Base-by-base conservation (phyloP, 352 stramenopile genomes). In the Halophytophthora batemanensis region DNA sequence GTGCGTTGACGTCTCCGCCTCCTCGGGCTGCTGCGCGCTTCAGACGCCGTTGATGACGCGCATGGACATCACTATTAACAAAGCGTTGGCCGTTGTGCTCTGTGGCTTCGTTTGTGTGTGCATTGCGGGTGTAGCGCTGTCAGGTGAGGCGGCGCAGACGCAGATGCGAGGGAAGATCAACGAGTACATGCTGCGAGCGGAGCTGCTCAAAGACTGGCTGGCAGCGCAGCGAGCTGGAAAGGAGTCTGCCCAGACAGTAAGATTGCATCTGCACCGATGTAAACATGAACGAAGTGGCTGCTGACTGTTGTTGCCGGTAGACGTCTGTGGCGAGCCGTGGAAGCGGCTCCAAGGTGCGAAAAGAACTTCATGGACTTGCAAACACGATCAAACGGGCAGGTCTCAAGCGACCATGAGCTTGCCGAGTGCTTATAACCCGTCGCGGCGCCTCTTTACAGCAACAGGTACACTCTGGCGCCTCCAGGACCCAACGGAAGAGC, bases 121-220 rank as follows among this genome's bases (percentile, higher is more conserved):
- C 14, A 45, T 39, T 55, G 37, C 18, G 23, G 46, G n/a, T 45
- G 51, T 42, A 89, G 71, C 67, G 29, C 50, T 71, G 19, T 47
- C 53, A 6, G 46, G 70, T 6, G 76, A 86, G 2, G 50, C 66
- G 4, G 58, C 60, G 10, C 58, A 69, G 17, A 58, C 66, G 21
- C 42, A 70, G 1, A 50, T 77, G 51, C 49, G 71, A 3, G 46
- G 56, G 14, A 81, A 86, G 50, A 91, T 91, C 25, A 67, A 89
- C 28, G 79, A 86, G 53, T 92, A 89, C 53, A 91, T 94, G 75
- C 61, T 81, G 33, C 66, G 83, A 11, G 83, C 83, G 1, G 83
- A 94, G 69, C 53, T 76, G 19, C 41, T 94, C 4, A 92, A 91
- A 38, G 63, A 71, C 0, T 68, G 60, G 64, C 64, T 23, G 15